Percentiles rank a stretch among this genome's conserved stretches.
Conservation (phyloP, 371 early-diverging fungal species). For the Apophysomyces ossiformis region DNA sequence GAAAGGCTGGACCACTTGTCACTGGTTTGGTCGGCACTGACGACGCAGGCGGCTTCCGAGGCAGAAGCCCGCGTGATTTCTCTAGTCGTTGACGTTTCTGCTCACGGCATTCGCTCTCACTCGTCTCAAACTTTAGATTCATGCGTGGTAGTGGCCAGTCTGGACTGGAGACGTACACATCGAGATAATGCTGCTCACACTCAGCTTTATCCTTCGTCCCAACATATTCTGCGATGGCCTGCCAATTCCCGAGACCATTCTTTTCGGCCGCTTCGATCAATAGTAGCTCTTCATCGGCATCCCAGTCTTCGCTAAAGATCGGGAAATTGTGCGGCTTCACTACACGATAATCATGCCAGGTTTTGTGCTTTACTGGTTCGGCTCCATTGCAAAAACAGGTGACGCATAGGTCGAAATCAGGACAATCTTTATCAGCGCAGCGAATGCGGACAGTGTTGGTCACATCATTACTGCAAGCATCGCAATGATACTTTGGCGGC, state of each 20-base stretch:
- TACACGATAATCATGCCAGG: slow-evolving; percentile 88
- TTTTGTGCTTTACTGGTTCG: slow-evolving; percentile 85
- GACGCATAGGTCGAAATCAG: slow-evolving; percentile 96
- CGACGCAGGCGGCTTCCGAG: slow-evolving; percentile 37
- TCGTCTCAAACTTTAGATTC: slow-evolving; percentile 44
- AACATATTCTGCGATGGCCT: slow-evolving; percentile 91
- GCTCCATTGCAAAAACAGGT: slow-evolving; percentile 89
- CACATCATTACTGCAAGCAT: slow-evolving; percentile 89
- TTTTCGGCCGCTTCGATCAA: slow-evolving; percentile 92
- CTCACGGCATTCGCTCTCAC: slow-evolving; percentile 46
- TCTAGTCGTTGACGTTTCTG: slow-evolving; percentile 44
- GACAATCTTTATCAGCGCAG: slow-evolving; percentile 84
- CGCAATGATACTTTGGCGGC: slow-evolving; percentile 83
- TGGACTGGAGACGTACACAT: slow-evolving; percentile 78
- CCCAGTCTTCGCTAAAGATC: slow-evolving; percentile 90
- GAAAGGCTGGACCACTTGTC: slow-evolving; percentile 89
- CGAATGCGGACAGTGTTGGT: slow-evolving; percentile 88
- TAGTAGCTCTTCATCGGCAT: slow-evolving; percentile 96
- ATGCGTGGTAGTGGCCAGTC: slow-evolving; percentile 82
- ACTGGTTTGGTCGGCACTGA: slow-evolving; percentile 61
- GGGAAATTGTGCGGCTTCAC: slow-evolving; percentile 89
- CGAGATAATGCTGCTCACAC: slow-evolving; percentile 90
- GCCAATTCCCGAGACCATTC: slow-evolving; percentile 98
- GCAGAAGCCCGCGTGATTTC: slow-evolving; percentile 41
- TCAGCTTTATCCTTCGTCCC: slow-evolving; percentile 90